Base-by-base conservation (phyloP, 371 early-diverging fungal species). In the Actinomucor elegans region DNA sequence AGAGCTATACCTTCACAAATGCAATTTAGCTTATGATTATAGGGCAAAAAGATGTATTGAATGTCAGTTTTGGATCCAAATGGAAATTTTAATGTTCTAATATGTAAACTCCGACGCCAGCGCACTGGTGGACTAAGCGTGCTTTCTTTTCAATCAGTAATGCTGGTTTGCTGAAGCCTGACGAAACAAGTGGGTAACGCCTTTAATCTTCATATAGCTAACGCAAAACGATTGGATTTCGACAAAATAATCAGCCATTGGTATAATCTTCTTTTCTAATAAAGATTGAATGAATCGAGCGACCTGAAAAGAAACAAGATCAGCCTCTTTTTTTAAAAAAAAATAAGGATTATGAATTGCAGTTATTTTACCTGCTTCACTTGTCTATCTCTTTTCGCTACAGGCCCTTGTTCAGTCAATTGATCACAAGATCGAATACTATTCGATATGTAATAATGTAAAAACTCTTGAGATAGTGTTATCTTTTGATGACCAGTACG, bases 211-310 rank as follows among this genome's bases (percentile, higher is more conserved):
- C 51, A 61, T 61, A 47, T 44, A 61, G 12, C 28, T 32, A 8
- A 61, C 44, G 41, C 61, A 61, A 41, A 61, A 61, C 0, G 86
- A 73, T 59, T 86, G 86, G 26, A 90, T 73, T 47, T 87, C 89
- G 33, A 85, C 69, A 28, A 78, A 69, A 47, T 83, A 85, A 31
- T 85, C 84, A n/a, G 66, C 44, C 33, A 84, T 73, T 10, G 72
- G 61, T 18, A 88, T 80, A 4, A 79, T 73, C 0, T 64, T 48
- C 36, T 81, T 80, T 24, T 80, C 73, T 34, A 87, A 52, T 15
- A 88, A 55, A 1, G 86, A 87, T 45, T 87, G 86, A 40, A 87
- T 66, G 45, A 90, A 88, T 11, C 83, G 81, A 26, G 87, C 81
- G 5, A 88, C 81, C 89, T 88, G 64, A 40, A 26, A 37, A 26